Evolutionary conservation across 768 basidiomycete genomes (phyloP).

Genomic region (Xanthoconium stramineum): DNA sequence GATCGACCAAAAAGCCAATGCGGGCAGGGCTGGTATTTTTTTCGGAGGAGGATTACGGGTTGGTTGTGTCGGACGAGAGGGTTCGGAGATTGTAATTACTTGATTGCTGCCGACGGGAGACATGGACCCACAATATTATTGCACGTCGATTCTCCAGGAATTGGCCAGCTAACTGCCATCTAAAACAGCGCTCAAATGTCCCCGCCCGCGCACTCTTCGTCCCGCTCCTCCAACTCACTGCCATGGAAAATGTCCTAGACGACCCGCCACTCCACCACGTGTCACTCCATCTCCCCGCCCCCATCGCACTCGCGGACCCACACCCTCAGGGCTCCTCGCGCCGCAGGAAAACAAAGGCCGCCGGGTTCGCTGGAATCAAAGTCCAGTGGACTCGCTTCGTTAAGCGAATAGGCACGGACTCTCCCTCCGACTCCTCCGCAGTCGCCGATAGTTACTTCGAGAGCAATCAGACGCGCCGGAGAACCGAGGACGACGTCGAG

Average conservation of each 20-base stretch:
- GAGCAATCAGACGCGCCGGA: constrained; percentile 31
- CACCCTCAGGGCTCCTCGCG: constrained; percentile 15
- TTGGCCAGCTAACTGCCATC: constrained; percentile 12
- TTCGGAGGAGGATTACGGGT: neutral
- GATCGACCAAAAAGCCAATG: too few species aligned
- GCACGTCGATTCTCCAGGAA: neutral
- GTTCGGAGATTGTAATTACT: constrained; percentile 9
- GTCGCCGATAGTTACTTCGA: constrained; percentile 48
- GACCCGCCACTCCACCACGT: constrained; percentile 7
- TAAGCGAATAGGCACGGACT: constrained; percentile 53
- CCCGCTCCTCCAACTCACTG: neutral
- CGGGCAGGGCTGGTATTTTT: neutral
- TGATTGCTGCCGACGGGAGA: constrained; percentile 9
- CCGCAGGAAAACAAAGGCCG: constrained; percentile 35
- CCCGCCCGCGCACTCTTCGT: neutral
- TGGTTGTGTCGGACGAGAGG: neutral
- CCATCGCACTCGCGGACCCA: constrained; percentile 35
- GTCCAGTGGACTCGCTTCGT: constrained; percentile 51
- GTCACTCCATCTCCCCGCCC: constrained; percentile 37
- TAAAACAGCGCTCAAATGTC: constrained; percentile 3
- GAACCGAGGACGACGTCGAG: constrained; percentile 30
- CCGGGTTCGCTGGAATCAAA: constrained; percentile 37
- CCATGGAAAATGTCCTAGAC: constrained; percentile 3
- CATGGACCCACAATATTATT: constrained; percentile 4
- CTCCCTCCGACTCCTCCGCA: constrained; percentile 53